Conservation (phyloP, 2,329 filamentous ascomycete species). For the Trichoderma koningiopsis region DNA sequence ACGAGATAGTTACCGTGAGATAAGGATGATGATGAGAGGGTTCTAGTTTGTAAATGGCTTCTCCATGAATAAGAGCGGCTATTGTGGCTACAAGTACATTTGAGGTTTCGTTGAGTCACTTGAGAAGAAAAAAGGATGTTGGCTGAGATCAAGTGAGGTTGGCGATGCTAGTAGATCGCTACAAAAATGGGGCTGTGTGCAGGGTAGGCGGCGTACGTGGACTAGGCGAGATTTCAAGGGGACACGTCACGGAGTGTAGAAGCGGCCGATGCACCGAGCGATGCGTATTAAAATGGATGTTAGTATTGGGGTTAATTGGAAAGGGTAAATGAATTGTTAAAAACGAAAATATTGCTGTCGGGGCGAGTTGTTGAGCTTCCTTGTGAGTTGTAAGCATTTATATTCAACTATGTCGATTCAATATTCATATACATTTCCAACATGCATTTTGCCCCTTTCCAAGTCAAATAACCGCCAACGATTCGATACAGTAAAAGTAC, state of each 20-base stretch:
- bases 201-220: slow-evolving; percentile 13
- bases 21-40: not conserved
- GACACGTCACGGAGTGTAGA: not conserved
- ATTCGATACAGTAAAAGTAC: not conserved
- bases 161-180: not conserved
- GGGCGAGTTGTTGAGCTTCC: not conserved
- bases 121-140: not conserved
- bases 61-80: not conserved
- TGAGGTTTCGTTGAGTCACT: not conserved
- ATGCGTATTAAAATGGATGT: not conserved
- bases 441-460: not conserved
- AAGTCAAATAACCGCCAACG: not conserved
- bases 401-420: not conserved
- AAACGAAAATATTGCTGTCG: not conserved
- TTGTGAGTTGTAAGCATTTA: not conserved
- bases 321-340: not conserved
- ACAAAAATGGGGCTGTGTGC: not conserved
- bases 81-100: not conserved
- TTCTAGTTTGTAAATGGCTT: not conserved
- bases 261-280: not conserved
- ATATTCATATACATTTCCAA: not conserved
- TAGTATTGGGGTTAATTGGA: not conserved
- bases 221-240: not conserved
- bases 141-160: not conserved
- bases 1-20: not conserved